Conservation (phyloP, 176 grass and related monocot genomes). For the Paspalum vaginatum region DNA sequence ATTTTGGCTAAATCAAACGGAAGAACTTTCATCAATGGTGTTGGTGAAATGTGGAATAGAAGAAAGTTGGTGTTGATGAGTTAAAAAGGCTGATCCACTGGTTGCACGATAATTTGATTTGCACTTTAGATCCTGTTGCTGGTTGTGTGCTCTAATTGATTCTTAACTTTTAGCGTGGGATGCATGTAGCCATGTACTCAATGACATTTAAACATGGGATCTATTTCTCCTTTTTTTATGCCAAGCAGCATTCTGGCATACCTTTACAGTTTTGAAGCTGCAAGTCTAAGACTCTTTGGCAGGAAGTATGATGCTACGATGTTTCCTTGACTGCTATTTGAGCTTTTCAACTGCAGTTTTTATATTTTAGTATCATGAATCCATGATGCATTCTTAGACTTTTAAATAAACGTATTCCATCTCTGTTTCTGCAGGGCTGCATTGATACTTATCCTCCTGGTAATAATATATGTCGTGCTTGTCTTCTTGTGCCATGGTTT, state of each 20-base stretch:
- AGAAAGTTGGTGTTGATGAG: not conserved
- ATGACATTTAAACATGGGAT: not conserved
- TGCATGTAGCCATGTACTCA: not conserved
- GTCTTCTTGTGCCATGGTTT: slow-evolving; percentile 94
- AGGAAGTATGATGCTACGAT: not conserved
- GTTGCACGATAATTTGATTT: not conserved
- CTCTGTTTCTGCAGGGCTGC: slow-evolving; percentile 57
- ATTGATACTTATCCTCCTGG: slow-evolving; percentile 76
- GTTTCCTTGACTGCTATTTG: slow-evolving; percentile 11
- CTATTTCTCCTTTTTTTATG: not conserved
- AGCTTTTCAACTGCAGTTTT: not conserved
- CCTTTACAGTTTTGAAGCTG: not conserved
- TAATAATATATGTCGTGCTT: slow-evolving; percentile 83
- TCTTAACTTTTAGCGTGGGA: not conserved
- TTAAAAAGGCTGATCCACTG: not conserved
- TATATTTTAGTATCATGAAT: too few species aligned
- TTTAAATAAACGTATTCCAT: not conserved
- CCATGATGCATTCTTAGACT: too few species aligned
- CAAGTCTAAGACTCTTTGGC: not conserved
- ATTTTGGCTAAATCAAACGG: not conserved
- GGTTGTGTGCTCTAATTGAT: not conserved
- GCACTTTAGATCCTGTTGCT: not conserved
- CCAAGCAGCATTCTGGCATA: not conserved
- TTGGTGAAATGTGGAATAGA: not conserved
- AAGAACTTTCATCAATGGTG: not conserved